phyloP scores from a whole-genome alignment of 805 yeast genomes.

The Starmerella stigmatis region DNA sequence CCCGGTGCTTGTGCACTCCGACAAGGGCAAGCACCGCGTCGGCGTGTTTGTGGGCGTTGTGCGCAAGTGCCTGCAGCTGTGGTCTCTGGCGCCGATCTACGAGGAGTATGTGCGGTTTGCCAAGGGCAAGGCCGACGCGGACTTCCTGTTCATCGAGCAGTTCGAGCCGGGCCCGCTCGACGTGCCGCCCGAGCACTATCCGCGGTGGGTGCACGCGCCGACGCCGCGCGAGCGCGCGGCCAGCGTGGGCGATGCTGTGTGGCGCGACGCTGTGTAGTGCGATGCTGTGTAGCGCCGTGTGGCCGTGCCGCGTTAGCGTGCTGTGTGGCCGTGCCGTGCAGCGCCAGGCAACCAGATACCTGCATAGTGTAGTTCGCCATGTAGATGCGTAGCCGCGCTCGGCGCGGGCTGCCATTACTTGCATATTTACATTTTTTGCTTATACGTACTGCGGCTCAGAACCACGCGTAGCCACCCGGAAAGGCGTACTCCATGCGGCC shows the following conservation, averaged over 20 bases:
- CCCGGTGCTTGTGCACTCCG: constrained; percentile 83
- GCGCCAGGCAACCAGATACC: too few species aligned
- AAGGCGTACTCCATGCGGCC: constrained; percentile 10
- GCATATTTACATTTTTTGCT: too few species aligned
- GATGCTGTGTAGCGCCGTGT: too few species aligned
- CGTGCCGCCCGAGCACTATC: constrained; percentile 42
- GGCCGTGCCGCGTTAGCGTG: too few species aligned
- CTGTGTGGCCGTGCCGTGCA: too few species aligned
- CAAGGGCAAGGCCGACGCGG: constrained; percentile 86
- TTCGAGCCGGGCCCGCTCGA: constrained; percentile 52
- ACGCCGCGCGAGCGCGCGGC: not conserved
- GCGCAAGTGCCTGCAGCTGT: constrained; percentile 76
- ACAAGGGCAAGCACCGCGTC: constrained; percentile 94
- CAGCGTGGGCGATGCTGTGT: not conserved
- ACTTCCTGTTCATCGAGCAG: constrained; percentile 67
- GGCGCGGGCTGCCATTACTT: too few species aligned
- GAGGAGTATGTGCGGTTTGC: constrained; percentile 92
- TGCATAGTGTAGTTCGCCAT: too few species aligned
- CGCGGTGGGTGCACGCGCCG: constrained; percentile 55
- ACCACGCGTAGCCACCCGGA: constrained; percentile 19
- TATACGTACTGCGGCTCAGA: too few species aligned
- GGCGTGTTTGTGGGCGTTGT: constrained; percentile 89
- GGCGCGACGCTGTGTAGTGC: too few species aligned
- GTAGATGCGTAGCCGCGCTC: too few species aligned
- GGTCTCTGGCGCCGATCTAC: constrained; percentile 87